Base-by-base conservation (phyloP, 1,284 basidiomycete genomes). In the Stygiomarasmius scandens region DNA sequence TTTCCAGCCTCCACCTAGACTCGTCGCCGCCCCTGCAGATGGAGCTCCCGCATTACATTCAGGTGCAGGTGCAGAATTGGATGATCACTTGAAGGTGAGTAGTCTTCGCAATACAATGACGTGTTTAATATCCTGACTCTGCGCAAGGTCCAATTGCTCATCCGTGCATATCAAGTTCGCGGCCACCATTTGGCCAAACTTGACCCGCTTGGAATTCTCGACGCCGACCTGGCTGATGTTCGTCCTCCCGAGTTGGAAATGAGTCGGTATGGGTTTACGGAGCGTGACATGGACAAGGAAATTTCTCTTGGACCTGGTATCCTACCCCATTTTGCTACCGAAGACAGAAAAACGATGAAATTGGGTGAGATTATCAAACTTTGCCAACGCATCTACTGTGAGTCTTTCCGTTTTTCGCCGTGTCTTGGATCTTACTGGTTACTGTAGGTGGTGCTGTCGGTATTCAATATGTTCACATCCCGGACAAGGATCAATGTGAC, bases 401-500 rank as follows among this genome's bases (percentile, higher is more conserved):
- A 70, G 90, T 70, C 36, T 68, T 14, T 6, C 4, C 38, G 32
- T 45, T 60, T 22, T n/a, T 59, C 14, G 14, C 25, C 12, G 52
- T 55, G 46, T 46, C 49, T 60, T 50, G 29, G 20, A 56, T 48
- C 50, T 16, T 58, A 29, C 2, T 50, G 4, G 46, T 59, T 47
- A 61, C 2, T 64, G 4, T 41, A 96, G 95, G 93, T 69, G 92
- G 94, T 63, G 90, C 92, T 67, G 86, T 99, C 65, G 97, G 97
- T 65, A 89, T 96, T 56, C 96, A 99, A 73, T 99, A 99, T 75
- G 86, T 98, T 52, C 97, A 99, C 77, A 98, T 99, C 62, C 93
- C 96, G 41, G 95, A 98, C 81, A 95, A 96, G 78, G 94, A 96
- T 66, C 93, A 98, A 74, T 99, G 97, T 71, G 96, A 99, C 77